Base-by-base conservation (phyloP, 2,329 filamentous ascomycete genomes). In the Aulographum hederae region DNA sequence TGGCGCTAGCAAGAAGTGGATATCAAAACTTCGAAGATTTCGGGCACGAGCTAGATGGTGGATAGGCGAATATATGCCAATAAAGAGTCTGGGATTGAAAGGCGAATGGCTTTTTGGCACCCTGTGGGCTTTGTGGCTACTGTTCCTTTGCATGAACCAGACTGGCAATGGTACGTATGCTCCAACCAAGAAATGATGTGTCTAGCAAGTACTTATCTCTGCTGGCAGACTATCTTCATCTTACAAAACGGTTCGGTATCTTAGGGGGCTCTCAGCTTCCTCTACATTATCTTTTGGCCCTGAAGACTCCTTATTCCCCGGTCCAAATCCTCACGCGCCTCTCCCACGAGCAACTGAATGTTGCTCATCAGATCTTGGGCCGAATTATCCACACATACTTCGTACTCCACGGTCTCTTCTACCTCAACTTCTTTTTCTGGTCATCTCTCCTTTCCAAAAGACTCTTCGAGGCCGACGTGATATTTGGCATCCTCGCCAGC, bases 181-280 rank as follows among this genome's bases (percentile, higher is more conserved):
- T n/a, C n/a, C n/a, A n/a, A n/a, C n/a, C n/a, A n/a, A n/a, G n/a
- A n/a, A n/a, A n/a, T n/a, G n/a, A n/a, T n/a, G n/a, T n/a, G n/a
- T n/a, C n/a, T n/a, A n/a, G n/a, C n/a, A n/a, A n/a, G n/a, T n/a
- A n/a, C n/a, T n/a, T n/a, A n/a, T n/a, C n/a, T n/a, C 15, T 30
- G n/a, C 39, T 13, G 8, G 3, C 31, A 71, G 69, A 74, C 46
- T 74, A 73, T 34, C 54, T 73, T 18, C 70, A 74, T 45, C 50
- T 74, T 16, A 73, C 70, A 16, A 73, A 72, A 49, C 61, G 69
- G 4, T 58, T 74, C 32, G 69, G 65, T 13, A 66, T 68, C 29
- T 57, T 73, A 31, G 67, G 56, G 15, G 57, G 68, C 4, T 72
- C 69, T 6, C 70, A 74, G 40, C 45, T 69, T 1, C 70, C 70